A percentile compares a stretch with the other conserved stretches of the same genome.
Evolutionary conservation across 495 filamentous ascomycete genomes (phyloP).

Genomic region (Penicillium taxi): DNA sequence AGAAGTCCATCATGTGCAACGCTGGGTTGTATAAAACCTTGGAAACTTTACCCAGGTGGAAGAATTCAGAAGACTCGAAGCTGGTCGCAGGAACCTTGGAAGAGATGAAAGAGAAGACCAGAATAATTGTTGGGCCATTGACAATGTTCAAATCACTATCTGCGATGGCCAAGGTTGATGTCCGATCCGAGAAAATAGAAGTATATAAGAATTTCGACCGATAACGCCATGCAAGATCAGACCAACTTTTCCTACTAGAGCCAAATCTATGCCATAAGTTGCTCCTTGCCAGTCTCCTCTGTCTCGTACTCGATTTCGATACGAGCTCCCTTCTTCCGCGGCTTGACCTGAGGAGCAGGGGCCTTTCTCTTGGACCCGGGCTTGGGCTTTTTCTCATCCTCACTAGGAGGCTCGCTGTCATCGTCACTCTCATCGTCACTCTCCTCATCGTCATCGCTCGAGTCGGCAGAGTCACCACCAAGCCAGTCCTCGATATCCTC

Average conservation of each 20-base stretch:
- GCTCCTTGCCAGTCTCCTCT: constrained; percentile 46
- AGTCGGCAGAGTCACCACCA: constrained; percentile 52
- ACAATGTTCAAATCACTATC: constrained; percentile 16
- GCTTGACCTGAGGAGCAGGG: constrained; percentile 47
- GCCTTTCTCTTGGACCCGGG: constrained; percentile 64
- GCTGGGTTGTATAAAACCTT: too few relatives aligned
- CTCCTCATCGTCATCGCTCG: constrained; percentile 42
- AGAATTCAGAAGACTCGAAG: too few relatives aligned
- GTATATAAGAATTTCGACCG: constrained; percentile 13
- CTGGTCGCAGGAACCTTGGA: too few relatives aligned
- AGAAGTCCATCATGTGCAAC: too few relatives aligned
- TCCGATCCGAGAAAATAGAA: constrained; percentile 22
- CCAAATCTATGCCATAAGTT: constrained; percentile 32
- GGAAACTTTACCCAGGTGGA: too few relatives aligned
- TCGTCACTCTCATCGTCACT: constrained; percentile 45
- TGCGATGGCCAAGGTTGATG: constrained; percentile 36
- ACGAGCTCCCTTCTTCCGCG: constrained; percentile 59
- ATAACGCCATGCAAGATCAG: constrained; percentile 38
- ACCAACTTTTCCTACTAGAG: constrained; percentile 23
- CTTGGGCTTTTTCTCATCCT: constrained; percentile 40
- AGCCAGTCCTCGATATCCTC: constrained; percentile 73
- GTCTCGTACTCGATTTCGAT: constrained; percentile 68
- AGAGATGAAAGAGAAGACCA: not conserved
- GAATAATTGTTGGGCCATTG: constrained; percentile 9
- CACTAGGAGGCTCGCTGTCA: constrained; percentile 37